phyloP scores from a whole-genome alignment of 495 filamentous ascomycete species.

The Penicillium robsamsonii region DNA sequence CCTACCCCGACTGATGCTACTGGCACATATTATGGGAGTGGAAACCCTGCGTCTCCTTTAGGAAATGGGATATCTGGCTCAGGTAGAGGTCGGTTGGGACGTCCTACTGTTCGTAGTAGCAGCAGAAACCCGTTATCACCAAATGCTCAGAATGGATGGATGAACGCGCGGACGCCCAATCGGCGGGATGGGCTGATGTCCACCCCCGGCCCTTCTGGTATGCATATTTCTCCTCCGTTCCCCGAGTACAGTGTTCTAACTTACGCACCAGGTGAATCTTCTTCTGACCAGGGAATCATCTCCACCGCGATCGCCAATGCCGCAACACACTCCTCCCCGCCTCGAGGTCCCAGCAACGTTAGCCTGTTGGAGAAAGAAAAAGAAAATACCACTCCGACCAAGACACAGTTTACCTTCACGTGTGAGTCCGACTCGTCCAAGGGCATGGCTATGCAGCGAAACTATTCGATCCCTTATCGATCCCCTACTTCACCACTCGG shows the following conservation, averaged over 20 bases:
- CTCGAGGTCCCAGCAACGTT: constrained; percentile 65
- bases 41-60: constrained; percentile 48
- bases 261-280: constrained; percentile 30
- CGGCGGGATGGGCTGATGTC: constrained; percentile 42
- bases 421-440: constrained; percentile 74
- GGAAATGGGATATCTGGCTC: constrained; percentile 70
- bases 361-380: constrained; percentile 77
- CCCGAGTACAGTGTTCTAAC: constrained; percentile 10
- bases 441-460: constrained; percentile 55
- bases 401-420: constrained; percentile 89
- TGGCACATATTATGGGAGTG: constrained; percentile 57
- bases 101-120: constrained; percentile 48
- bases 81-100: constrained; percentile 75
- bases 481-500: constrained; percentile 34
- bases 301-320: constrained; percentile 87
- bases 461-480: constrained; percentile 33
- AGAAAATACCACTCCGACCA: constrained; percentile 59
- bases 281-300: constrained; percentile 72
- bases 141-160: constrained; percentile 39
- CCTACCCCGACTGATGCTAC: constrained; percentile 47
- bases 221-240: constrained; percentile 2
- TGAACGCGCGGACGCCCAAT: constrained; percentile 32
- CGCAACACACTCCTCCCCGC: constrained; percentile 61
- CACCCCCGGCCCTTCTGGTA: constrained; percentile 42
- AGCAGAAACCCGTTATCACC: constrained; percentile 64